phyloP scores from a whole-genome alignment of 345 rosid species.

The Streptanthus diversifolius region DNA sequence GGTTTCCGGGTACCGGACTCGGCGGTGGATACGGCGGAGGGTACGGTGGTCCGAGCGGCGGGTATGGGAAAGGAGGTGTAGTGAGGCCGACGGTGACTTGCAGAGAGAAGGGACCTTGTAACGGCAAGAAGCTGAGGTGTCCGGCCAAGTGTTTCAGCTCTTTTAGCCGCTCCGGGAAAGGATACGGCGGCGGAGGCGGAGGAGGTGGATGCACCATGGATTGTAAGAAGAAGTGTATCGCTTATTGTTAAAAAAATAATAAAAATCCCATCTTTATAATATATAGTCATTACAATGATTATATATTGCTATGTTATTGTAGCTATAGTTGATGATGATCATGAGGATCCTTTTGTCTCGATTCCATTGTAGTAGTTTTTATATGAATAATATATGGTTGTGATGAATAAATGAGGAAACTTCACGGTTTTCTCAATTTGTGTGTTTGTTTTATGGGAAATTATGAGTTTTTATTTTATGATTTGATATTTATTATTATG shows the following conservation, averaged over 20 bases:
- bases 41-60: constrained; percentile 66
- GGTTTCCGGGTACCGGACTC: constrained; percentile 33
- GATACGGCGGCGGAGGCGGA: constrained; percentile 88
- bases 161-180: constrained; percentile 87
- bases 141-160: constrained; percentile 93
- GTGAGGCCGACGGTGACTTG: constrained; percentile 67
- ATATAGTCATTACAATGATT: constrained; percentile 21
- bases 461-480: background rate
- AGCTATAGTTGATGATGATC: constrained; percentile 19
- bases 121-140: constrained; percentile 76
- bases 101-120: constrained; percentile 72
- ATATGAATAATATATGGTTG: constrained; percentile 10
- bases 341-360: constrained; percentile 26
- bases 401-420: constrained; percentile 31
- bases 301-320: constrained; percentile 1
- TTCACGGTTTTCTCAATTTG: constrained; percentile 10
- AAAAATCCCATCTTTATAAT: constrained; percentile 4
- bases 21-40: constrained; percentile 70
- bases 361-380: constrained; percentile 2
- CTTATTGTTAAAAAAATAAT: constrained; percentile 52
- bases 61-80: constrained; percentile 56
- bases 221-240: constrained; percentile 89
- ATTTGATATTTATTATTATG: background rate
- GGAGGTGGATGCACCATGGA: constrained; percentile 97
- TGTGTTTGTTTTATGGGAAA: background rate